Base-by-base conservation (phyloP, 352 stramenopile species). In the Stramenopiles sp. region DNA sequence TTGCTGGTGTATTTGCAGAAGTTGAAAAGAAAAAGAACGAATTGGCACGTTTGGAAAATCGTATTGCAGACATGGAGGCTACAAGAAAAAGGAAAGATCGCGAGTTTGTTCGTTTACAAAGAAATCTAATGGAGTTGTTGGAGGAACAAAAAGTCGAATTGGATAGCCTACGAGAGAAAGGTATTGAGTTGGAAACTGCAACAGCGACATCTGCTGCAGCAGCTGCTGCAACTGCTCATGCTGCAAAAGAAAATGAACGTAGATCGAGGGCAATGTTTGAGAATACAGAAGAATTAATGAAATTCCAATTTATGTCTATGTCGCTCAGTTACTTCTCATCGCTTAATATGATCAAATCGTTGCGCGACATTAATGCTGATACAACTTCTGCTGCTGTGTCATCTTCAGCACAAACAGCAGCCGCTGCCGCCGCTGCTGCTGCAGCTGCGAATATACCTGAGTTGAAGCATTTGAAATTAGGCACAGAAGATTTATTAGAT, bases 221-320 rank as follows among this genome's bases (percentile, higher is more conserved):
- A 0, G 92, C 92, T 0, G 89, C 89, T 0, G 91, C 90, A 33
- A 97, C 92, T 1, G 92, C 92, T 30, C 85, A 63, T 0, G 63
- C 78, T 63, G 91, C 91, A 6, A 91, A 92, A 23, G 91, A 95
- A 81, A 90, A 97, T 78, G 92, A 97, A 81, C 87, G 87, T 81
- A 86, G 89, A 27, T 92, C 89, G 4, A 89, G 92, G 33, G 89
- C 89, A 30, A 95, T 97, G 88, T 97, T 95, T 65, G 86, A 87
- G 80, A 94, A 92, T 63, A 97, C 92, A 0, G 92, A 97, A 78
- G 91, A 97, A 83, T 86, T 97, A 65, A 95, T 97, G 89, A 97
- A 97, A 85, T 97, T 97, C 82, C 91, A 97, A 85, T 97, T 97
- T 85, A 97, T 97, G 92, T 93, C 88, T 29, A 95, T 95, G 92